Base-by-base conservation (phyloP, 345 rosid species). In the Eutrema yunnanense region DNA sequence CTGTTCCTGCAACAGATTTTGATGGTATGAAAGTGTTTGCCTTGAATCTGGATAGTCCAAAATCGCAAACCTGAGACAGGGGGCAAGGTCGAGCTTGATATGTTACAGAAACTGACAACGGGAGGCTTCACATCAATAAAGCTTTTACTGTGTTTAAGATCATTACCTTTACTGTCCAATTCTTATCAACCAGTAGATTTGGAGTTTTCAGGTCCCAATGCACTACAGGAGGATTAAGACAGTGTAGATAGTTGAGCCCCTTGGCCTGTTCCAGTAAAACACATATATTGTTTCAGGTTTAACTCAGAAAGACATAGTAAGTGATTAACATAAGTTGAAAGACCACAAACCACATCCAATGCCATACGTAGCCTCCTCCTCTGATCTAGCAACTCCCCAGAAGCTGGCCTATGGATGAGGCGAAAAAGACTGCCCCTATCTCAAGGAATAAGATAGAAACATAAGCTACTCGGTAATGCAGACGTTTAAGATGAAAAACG, bases 131-230 rank as follows among this genome's bases (percentile, higher is more conserved):
- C 37, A 53, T 36, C 11, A 68, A 43, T 6, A 51, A 1, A 42
- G 14, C 0, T 32, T 65, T 40, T 5, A 1, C 3, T 13, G 6
- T 19, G 44, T 41, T 14, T 37, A 30, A 43, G 5, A 38, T 40
- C 34, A 11, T 81, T 73, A 94, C 98, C 96, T 94, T 94, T 5
- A 94, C 93, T 0, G 93, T 88, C 98, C 97, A 94, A 69, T 91
- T 94, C 79, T 85, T 94, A 83, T 94, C 98, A 54, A 91, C 98
- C 86, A 94, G 77, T 66, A 94, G 69, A 85, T 94, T 94, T 62
- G 98, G 98, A 42, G 98, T 82, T 74, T 94, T 94, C 32, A 94
- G 86, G 85, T 94, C 98, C 98, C 98, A 94, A 69, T 94, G 98
- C 73, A 94, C 92, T 41, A 94, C 82, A 26, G 98, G 95, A 62